Conservation (phyloP, 768 basidiomycete species). For the Agaricus sinodeliciosus region DNA sequence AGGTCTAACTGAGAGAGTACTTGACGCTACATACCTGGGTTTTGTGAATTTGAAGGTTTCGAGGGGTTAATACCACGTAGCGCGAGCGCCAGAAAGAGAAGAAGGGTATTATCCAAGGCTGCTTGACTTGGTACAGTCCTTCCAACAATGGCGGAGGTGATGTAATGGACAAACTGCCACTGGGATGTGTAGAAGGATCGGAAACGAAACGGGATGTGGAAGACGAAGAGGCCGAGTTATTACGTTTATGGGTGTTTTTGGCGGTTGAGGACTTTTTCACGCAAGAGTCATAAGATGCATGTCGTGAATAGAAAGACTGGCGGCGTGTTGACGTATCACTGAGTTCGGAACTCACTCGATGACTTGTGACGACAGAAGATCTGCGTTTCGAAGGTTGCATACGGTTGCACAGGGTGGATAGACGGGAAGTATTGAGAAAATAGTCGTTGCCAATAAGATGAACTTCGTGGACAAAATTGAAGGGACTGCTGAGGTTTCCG, state of each 20-base stretch:
- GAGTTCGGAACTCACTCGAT: slow-evolving; percentile 10
- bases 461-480: slow-evolving; percentile 32
- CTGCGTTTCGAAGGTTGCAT: slow-evolving; percentile 6
- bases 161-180: background rate
- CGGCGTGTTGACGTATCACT: background rate
- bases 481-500: slow-evolving; percentile 27
- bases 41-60: slow-evolving; percentile 8
- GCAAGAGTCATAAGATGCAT: slow-evolving; percentile 6
- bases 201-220: slow-evolving; percentile 8
- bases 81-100: slow-evolving; percentile 4
- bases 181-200: slow-evolving; percentile 8
- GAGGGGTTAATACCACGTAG: slow-evolving; percentile 6
- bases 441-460: slow-evolving; percentile 21
- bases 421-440: slow-evolving; percentile 1
- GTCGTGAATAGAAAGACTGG: slow-evolving; percentile 7
- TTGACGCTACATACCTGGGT: background rate
- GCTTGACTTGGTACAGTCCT: slow-evolving; percentile 9
- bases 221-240: slow-evolving; percentile 4
- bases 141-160: slow-evolving; percentile 3
- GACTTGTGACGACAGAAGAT: slow-evolving; percentile 1
- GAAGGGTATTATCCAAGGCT: background rate
- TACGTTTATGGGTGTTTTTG: background rate
- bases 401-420: slow-evolving; percentile 7
- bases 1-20: background rate
- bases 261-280: background rate